These are phyloP conservation scores for Cladorrhinum sp. DNA, from an alignment of 2,329 filamentous ascomycete genomes.

Conservation along the genomic window DNA sequence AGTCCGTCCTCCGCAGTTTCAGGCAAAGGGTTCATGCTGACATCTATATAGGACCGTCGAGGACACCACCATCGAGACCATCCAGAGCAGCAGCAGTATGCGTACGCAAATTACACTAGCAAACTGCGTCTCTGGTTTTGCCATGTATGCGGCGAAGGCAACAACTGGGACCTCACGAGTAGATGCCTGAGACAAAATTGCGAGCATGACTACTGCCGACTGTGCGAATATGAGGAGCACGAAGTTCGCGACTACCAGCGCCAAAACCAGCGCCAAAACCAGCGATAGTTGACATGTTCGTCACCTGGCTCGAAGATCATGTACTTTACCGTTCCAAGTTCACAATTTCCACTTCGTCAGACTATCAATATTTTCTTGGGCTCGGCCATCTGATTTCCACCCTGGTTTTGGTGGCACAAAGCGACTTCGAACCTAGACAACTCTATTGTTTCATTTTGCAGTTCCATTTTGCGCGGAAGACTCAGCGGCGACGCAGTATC, in stretches of 20 bases:
- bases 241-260: background rate
- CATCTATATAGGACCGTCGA: background rate
- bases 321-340: too few relatives aligned
- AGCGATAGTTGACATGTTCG: background rate
- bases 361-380: too few relatives aligned
- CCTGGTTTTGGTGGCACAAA: too few relatives aligned
- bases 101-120: background rate
- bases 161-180: background rate
- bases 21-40: background rate
- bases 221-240: background rate
- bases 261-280: background rate
- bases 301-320: too few relatives aligned
- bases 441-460: too few relatives aligned
- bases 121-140: background rate
- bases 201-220: background rate
- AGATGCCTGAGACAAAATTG: background rate
- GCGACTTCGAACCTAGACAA: too few relatives aligned
- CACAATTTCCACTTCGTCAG: too few relatives aligned
- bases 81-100: background rate
- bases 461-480: too few relatives aligned
- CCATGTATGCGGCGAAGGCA: background rate
- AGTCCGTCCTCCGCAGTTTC: background rate
- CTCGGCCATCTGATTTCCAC: too few relatives aligned
- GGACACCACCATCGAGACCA: background rate
- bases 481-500: too few relatives aligned